phyloP scores from a whole-genome alignment of 768 basidiomycete species.

The Fomitopsis pulvina region DNA sequence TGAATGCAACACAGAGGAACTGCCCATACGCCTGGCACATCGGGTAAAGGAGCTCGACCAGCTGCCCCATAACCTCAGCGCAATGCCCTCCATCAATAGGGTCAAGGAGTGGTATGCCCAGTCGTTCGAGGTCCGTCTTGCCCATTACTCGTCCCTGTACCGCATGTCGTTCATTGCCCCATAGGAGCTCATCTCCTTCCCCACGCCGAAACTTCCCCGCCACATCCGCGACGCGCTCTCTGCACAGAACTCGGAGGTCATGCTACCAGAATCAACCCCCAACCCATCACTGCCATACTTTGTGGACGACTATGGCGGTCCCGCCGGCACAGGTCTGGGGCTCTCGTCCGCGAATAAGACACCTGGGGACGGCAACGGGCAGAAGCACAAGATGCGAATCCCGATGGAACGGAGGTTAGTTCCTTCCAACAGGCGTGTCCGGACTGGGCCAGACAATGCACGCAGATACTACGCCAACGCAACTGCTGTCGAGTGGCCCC shows the following conservation, averaged over 20 bases:
- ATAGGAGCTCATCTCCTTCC: constrained; percentile 88
- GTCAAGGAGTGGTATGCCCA: constrained; percentile 99
- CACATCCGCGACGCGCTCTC: constrained; percentile 64
- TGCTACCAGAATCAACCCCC: constrained; percentile 67
- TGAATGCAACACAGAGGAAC: constrained; percentile 55
- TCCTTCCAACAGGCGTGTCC: background rate
- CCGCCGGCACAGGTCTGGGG: constrained; percentile 10
- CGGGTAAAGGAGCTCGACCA: constrained; percentile 94
- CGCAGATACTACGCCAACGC: constrained; percentile 83
- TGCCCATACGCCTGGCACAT: constrained; percentile 92
- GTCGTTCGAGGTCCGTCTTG: constrained; percentile 79
- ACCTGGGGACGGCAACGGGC: constrained; percentile 32
- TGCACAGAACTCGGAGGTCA: constrained; percentile 38
- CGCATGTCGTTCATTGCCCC: background rate
- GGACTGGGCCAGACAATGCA: background rate
- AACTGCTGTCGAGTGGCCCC: constrained; percentile 71
- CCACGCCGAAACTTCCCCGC: constrained; percentile 62
- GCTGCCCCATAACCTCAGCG: constrained; percentile 84
- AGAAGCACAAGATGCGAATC: constrained; percentile 61
- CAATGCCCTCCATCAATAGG: constrained; percentile 88
- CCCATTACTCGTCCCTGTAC: background rate
- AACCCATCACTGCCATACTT: constrained; percentile 68
- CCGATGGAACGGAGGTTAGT: constrained; percentile 78
- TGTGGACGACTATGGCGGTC: constrained; percentile 17
- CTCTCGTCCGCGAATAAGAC: constrained; percentile 15